Conservation (phyloP, 805 yeast genomes). For the Metschnikowia cubensis region DNA sequence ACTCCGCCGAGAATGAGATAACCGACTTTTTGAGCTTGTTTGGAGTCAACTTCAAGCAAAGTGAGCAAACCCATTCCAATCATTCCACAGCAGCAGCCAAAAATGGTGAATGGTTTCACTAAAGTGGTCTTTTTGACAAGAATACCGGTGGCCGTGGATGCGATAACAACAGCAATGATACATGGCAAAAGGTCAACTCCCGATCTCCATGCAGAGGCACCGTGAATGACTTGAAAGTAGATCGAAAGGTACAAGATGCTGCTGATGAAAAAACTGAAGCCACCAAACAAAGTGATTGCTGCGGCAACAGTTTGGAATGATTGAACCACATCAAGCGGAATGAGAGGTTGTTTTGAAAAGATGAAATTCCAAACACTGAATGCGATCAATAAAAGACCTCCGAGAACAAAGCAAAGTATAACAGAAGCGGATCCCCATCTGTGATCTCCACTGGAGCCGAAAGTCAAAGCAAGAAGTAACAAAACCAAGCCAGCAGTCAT, state of each 20-base stretch:
- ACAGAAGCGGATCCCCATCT: conserved; percentile 24
- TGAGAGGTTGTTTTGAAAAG: conserved; percentile 17
- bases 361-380: conserved; percentile 20
- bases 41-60: conserved; percentile 38
- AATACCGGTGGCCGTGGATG: conserved; percentile 37
- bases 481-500: conserved; percentile 21
- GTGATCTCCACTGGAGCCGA: conserved; percentile 19
- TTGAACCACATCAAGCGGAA: conserved; percentile 17
- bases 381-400: conserved; percentile 16
- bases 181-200: conserved; percentile 45
- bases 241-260: conserved; percentile 30
- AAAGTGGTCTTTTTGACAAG: conserved; percentile 33
- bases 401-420: conserved; percentile 22
- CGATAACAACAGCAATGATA: conserved; percentile 35
- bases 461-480: conserved; percentile 23
- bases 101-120: conserved; percentile 39
- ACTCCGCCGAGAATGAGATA: conserved; percentile 45
- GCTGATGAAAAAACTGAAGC: conserved; percentile 20
- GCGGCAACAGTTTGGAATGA: conserved; percentile 16
- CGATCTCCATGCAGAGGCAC: conserved; percentile 38
- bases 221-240: conserved; percentile 49
- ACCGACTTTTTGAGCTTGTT: conserved; percentile 38
- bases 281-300: conserved; percentile 12
- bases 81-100: conserved; percentile 33
- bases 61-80: conserved; percentile 44